Base-by-base conservation (phyloP, 139 green algal species). In the Yamagishiella unicocca region DNA sequence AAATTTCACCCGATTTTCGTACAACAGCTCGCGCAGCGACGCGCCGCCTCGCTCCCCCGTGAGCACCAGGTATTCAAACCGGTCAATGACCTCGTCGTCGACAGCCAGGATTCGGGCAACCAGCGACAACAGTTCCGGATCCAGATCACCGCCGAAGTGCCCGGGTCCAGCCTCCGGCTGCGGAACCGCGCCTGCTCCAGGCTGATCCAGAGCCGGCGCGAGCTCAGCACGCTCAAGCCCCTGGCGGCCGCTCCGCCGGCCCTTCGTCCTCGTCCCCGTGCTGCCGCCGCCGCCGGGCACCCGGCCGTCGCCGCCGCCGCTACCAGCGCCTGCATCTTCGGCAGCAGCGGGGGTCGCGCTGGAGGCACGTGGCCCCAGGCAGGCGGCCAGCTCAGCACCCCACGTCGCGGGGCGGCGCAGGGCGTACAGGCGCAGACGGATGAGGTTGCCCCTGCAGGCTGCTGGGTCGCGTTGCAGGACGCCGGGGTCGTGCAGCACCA, bases 1-100 rank as follows among this genome's bases (percentile, higher is more conserved):
- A 54, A 85, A 85, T 31, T 55, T 55, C 25, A 85, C 29, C 0
- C 79, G 58, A 21, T 42, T 76, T 61, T 85, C 79, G 27, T 37
- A 85, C 58, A 85, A 25, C 25, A 85, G 79, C 79, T 85, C 61
- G 10, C 42, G 61, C 4, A 85, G 37, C 1, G 38, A 33, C 25
- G 21, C 42, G 1, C 5, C 58, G 17, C 31, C 14, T 21, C 79
- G 61, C 61, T 85, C 61, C 2, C 61, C 79, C 21, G 61, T 50
- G 12, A 75, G 2, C 0, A 46, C 61, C 10, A 75, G 62, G 61
- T 76, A 85, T 61, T 85, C 79, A 6, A 45, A 33, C 19, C 79
- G 79, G 24, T 85, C 79, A 21, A 85, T 3, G 29, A 85, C 50
- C 62, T 85, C 79, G 24, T 85, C 79, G 4, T 43, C 29, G 8